Base-by-base conservation (phyloP, 805 yeast genomes). In the Wickerhamomyces subpelliculosus region DNA sequence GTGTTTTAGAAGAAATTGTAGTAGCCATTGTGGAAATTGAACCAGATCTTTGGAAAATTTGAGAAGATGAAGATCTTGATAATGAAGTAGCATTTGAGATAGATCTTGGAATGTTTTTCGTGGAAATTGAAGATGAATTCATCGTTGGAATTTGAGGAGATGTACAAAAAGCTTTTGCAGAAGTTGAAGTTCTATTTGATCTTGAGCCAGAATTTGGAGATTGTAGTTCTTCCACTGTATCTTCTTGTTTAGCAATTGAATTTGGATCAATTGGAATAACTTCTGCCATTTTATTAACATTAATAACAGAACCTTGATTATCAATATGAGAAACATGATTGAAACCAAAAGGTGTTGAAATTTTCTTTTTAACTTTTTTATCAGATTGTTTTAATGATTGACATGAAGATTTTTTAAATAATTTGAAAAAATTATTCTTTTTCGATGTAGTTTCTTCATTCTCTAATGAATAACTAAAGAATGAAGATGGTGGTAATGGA, bases 301-400 rank as follows among this genome's bases (percentile, higher is more conserved):
- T n/a, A 8, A 12, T 29, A 2, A 12, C 10, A n/a, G 18, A 20
- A 24, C 12, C 32, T 6, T 47, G 46, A 13, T 55, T 52, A 36
- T 62, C 63, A 8, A 67, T 60, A 40, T 65, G 70, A 8, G 66
- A 60, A 17, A 65, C 61, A 46, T 65, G 70, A 16, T 58, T 62
- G 42, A 65, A 65, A 4, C 48, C 62, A 39, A 55, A 65, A 2
- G 70, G 70, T 2, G 62, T 57, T 1, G 68, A 62, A 11, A 65
- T 64, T 37, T 52, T 57, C 5, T 41, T 39, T 35, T 44, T 44
- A 4, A 32, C 9, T 14, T 27, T 18, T 12, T 16, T 14, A 7
- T 27, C 16, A 4, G 40, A 7, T 17, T 22, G 36, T 18, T 30
- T 11, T 32, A 35, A 35, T 29, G 20, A 12, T 17, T 50, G 51